Evolutionary conservation across 2,329 filamentous ascomycete genomes (phyloP).

Genomic region (Aspergillus ruber): DNA sequence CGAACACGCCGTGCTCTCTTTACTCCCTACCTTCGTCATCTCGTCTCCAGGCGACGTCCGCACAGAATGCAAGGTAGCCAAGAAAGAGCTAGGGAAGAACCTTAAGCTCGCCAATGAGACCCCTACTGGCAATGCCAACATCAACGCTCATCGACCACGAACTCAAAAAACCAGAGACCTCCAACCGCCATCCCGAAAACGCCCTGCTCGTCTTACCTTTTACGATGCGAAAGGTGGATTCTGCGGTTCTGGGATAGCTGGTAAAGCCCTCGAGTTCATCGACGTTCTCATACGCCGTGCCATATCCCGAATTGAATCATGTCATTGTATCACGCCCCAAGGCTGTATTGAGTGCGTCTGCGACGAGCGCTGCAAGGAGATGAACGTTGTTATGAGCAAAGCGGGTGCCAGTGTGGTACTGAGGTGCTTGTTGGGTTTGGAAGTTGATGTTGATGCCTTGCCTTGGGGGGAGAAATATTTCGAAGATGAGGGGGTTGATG

Average conservation of each 20-base stretch:
- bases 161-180: conserved; percentile 12
- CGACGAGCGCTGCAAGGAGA: conserved; percentile 74
- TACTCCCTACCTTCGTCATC: conserved; percentile 88
- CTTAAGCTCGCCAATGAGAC: conserved; percentile 23
- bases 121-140: not conserved
- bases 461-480: conserved; percentile 74
- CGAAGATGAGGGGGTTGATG: conserved; percentile 65
- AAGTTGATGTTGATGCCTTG: conserved; percentile 75
- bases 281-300: conserved; percentile 72
- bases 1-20: conserved; percentile 78
- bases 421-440: conserved; percentile 64
- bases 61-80: conserved; percentile 84
- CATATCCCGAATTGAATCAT: conserved; percentile 66
- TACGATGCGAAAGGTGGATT: conserved; percentile 91
- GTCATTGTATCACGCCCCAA: conserved; percentile 58
- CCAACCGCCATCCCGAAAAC: conserved; percentile 54
- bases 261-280: conserved; percentile 89
- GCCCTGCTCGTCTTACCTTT: conserved; percentile 82
- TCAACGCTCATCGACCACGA: no score
- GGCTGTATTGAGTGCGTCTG: conserved; percentile 90
- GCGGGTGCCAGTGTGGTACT: conserved; percentile 77
- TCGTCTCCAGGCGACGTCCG: conserved; percentile 84
- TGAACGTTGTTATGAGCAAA: conserved; percentile 91
- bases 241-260: conserved; percentile 75
- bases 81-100: conserved; percentile 75